These are phyloP conservation scores for Poa pratensis DNA, from an alignment of 176 grass and related monocot genomes.

Conservation along the genomic window DNA sequence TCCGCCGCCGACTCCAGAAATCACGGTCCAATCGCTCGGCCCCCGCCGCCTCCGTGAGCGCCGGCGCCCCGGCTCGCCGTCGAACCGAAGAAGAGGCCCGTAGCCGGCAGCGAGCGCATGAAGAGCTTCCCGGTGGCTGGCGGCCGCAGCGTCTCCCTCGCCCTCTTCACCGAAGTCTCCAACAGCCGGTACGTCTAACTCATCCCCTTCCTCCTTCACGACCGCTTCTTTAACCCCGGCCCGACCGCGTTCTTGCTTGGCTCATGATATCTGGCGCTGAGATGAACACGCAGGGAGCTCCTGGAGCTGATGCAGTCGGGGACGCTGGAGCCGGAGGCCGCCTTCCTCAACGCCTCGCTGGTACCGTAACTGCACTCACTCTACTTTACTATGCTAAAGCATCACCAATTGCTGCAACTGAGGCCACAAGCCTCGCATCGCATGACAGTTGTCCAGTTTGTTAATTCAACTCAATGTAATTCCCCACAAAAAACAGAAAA, in stretches of 20 bases:
- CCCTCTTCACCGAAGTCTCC: conserved; percentile 77
- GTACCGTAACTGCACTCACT: conserved; percentile 33
- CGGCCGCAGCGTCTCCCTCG: conserved; percentile 50
- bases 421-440: background rate
- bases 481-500: too few species aligned
- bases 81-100: background rate
- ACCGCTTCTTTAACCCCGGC: background rate
- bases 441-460: background rate
- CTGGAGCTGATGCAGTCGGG: conserved; percentile 80
- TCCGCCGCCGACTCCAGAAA: too few species aligned
- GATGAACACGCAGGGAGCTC: conserved; percentile 56
- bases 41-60: background rate
- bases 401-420: background rate
- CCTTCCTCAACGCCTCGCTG: conserved; percentile 79
- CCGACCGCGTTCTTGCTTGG: background rate
- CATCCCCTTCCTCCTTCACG: background rate
- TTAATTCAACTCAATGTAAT: background rate
- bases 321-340: conserved; percentile 80
- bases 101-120: conserved; percentile 37
- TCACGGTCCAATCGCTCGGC: too few species aligned
- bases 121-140: conserved; percentile 57
- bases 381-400: background rate
- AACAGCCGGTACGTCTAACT: conserved; percentile 60
- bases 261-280: background rate
- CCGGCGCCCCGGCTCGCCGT: background rate